A percentile compares a stretch with the other conserved stretches of the same genome.
These are phyloP conservation scores for Arxiozyma slooffiae DNA, from an alignment of 1,139 yeast genomes.

Conservation along the genomic window DNA sequence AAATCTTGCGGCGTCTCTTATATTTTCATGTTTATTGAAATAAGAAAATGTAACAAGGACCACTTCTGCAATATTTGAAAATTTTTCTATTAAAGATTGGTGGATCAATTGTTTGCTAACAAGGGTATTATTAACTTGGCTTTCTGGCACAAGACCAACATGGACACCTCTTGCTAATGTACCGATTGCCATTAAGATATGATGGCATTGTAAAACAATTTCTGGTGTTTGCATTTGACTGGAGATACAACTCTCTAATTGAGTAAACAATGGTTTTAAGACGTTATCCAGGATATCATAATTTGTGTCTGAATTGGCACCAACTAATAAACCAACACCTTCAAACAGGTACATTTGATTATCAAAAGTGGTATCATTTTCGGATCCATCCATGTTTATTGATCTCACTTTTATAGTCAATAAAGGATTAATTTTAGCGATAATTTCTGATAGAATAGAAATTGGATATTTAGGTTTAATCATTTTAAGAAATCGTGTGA, in stretches of 20 bases:
- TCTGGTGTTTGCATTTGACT: constrained; percentile 37
- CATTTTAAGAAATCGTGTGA: constrained; percentile 69
- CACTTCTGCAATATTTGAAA: constrained; percentile 69
- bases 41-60: constrained; percentile 75
- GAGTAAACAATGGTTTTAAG: constrained; percentile 68
- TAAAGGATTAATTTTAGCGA: constrained; percentile 42
- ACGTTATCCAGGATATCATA: constrained; percentile 49
- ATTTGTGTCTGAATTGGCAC: constrained; percentile 34
- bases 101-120: constrained; percentile 24
- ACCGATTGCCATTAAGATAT: constrained; percentile 79
- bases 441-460: constrained; percentile 41
- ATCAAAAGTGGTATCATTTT: constrained; percentile 59
- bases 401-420: constrained; percentile 50
- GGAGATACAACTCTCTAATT: constrained; percentile 58
- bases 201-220: constrained; percentile 67
- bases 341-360: constrained; percentile 79
- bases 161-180: constrained; percentile 76
- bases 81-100: constrained; percentile 37
- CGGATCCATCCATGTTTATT: constrained; percentile 46
- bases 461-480: constrained; percentile 58
- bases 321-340: constrained; percentile 57
- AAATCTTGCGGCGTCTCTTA: constrained; percentile 80
- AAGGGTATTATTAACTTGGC: constrained; percentile 30
- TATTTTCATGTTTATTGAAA: constrained; percentile 53
- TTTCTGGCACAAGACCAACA: constrained; percentile 31